phyloP scores from a whole-genome alignment of 208 protist genomes.

The Balamuthia mandrillaris region DNA sequence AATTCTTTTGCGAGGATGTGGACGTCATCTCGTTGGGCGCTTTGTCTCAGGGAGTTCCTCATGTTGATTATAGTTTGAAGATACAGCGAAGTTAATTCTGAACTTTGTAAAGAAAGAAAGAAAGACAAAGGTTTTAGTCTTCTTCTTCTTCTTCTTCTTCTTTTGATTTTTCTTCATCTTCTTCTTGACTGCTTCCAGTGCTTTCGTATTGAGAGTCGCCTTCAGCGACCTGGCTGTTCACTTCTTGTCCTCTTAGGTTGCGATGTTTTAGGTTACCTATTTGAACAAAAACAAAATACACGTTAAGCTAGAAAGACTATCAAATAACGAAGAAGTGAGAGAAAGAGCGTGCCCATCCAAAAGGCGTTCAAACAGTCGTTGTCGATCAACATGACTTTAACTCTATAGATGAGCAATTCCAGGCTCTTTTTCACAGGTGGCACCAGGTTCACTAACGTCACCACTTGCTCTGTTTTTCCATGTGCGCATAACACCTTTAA shows the following conservation, averaged over 20 bases:
- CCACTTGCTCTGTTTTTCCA: too few relatives aligned
- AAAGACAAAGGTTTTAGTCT: too few relatives aligned
- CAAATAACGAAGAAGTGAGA: neutral
- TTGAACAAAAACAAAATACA: neutral
- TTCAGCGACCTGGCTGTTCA: neutral
- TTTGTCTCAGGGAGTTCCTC: constrained; percentile 67
- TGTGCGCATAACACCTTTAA: too few relatives aligned
- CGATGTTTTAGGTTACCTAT: neutral
- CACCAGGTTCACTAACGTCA: too few relatives aligned
- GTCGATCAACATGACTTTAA: too few relatives aligned
- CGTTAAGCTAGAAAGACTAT: neutral
- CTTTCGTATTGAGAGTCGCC: neutral
- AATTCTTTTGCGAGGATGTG: constrained; percentile 61
- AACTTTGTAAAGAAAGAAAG: too few relatives aligned
- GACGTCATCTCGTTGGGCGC: constrained; percentile 74
- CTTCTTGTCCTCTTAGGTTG: neutral
- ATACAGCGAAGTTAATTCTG: too few relatives aligned
- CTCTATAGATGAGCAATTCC: too few relatives aligned
- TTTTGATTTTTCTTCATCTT: neutral
- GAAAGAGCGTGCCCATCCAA: too few relatives aligned
- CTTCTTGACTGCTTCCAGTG: neutral
- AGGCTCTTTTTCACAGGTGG: too few relatives aligned
- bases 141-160: neutral
- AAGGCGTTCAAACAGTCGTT: too few relatives aligned
- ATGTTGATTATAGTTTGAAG: constrained; percentile 78